Evolutionary conservation across 768 basidiomycete species (phyloP).

Genomic region (Psilocybe subaeruginosa): DNA sequence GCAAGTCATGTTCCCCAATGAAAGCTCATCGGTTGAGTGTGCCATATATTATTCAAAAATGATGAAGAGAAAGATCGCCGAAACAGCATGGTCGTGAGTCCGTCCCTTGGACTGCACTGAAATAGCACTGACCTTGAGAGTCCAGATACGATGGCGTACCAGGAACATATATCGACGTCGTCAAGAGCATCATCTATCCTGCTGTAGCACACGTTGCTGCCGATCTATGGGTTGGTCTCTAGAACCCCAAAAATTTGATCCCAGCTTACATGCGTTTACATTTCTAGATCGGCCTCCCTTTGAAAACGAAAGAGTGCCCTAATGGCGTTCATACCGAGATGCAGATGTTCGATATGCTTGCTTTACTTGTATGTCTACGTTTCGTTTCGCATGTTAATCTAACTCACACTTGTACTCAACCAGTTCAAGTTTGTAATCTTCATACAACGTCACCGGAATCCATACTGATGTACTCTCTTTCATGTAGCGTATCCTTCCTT

Average conservation of each 20-base stretch:
- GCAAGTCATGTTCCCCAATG: conserved; percentile 40
- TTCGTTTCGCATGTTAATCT: not conserved
- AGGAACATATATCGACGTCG: conserved; percentile 47
- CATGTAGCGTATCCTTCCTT: conserved; percentile 13
- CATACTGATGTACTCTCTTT: not conserved
- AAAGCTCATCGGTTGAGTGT: conserved; percentile 30
- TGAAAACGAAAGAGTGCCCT: conserved; percentile 50
- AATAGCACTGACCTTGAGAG: not conserved
- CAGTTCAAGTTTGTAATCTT: conserved; percentile 14
- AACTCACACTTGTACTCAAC: not conserved
- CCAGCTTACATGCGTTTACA: too few species aligned
- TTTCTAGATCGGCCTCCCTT: conserved; percentile 42
- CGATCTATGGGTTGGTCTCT: conserved; percentile 14
- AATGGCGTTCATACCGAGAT: conserved; percentile 46
- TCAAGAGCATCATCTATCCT: conserved; percentile 51
- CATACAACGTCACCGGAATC: not conserved
- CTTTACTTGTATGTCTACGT: conserved; percentile 30
- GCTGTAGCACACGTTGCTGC: conserved; percentile 43
- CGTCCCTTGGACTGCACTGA: not conserved
- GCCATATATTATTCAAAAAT: conserved; percentile 31
- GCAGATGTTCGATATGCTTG: conserved; percentile 49
- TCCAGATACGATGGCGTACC: conserved; percentile 33
- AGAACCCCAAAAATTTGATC: too few species aligned
- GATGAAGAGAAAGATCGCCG: conserved; percentile 30
- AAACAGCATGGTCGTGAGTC: conserved; percentile 26